Conservation (phyloP, 2,329 filamentous ascomycete species). For the Sclerotiophoma versabilis region DNA sequence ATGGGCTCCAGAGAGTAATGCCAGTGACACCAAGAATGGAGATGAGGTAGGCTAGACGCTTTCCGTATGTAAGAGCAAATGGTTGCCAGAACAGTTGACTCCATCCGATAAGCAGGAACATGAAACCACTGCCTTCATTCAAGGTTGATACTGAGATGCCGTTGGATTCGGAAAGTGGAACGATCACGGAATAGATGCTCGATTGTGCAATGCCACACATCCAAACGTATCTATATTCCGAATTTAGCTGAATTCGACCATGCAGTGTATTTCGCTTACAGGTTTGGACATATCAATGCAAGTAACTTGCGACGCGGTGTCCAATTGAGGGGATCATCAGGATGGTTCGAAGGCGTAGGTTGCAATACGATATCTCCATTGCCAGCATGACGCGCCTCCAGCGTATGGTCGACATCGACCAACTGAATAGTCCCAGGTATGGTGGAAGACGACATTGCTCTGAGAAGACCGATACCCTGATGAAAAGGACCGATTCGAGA, state of each 20-base stretch:
- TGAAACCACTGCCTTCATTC: slow-evolving; percentile 60
- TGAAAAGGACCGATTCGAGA: slow-evolving; percentile 2
- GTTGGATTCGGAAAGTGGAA: slow-evolving; percentile 57
- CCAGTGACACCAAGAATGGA: slow-evolving; percentile 51
- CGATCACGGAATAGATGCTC: slow-evolving; percentile 60
- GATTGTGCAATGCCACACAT: slow-evolving; percentile 59
- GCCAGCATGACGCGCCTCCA: slow-evolving; percentile 47
- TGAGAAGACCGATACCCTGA: not conserved
- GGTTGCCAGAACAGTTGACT: slow-evolving; percentile 62
- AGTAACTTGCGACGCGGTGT: slow-evolving; percentile 35
- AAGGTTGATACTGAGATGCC: slow-evolving; percentile 55
- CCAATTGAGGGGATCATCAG: slow-evolving; percentile 49
- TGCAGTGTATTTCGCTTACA: slow-evolving; percentile 12
- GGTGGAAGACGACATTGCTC: slow-evolving; percentile 2
- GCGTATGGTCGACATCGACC: slow-evolving; percentile 50
- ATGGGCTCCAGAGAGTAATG: slow-evolving; percentile 54
- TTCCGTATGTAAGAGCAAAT: slow-evolving; percentile 61
- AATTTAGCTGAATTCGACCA: slow-evolving; percentile 27
- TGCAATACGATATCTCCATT: slow-evolving; percentile 53
- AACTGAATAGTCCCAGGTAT: slow-evolving; percentile 54
- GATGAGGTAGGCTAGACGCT: slow-evolving; percentile 57
- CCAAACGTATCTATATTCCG: slow-evolving; percentile 53
- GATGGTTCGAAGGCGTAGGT: slow-evolving; percentile 45
- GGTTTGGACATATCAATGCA: slow-evolving; percentile 33
- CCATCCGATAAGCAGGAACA: slow-evolving; percentile 62